phyloP scores from a whole-genome alignment of 257 asterid species.

The Mentha longifolia region DNA sequence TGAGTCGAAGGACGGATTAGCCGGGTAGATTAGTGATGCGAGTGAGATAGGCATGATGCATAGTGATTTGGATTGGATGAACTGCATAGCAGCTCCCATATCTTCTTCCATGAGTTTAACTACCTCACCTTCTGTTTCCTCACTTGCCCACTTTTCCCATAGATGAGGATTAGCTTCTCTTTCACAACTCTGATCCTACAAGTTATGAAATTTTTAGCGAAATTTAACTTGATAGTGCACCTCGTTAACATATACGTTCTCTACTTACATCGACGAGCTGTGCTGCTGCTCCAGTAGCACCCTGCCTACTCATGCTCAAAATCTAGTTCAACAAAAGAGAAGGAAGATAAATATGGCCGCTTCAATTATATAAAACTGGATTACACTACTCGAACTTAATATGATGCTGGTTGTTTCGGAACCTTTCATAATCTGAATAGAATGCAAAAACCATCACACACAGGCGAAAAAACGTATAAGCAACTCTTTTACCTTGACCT shows the following conservation, averaged over 20 bases:
- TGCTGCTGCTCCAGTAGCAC: constrained; percentile 92
- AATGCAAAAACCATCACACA: too few relatives aligned
- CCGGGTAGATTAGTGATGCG: constrained; percentile 79
- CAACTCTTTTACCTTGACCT: constrained; percentile 67
- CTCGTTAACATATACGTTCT: not conserved
- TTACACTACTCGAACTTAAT: too few relatives aligned
- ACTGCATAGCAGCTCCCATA: constrained; percentile 85
- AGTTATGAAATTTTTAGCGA: not conserved
- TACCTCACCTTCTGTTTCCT: constrained; percentile 75
- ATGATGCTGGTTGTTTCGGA: too few relatives aligned
- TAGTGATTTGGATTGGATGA: constrained; percentile 83
- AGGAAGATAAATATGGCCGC: not conserved
- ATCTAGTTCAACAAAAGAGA: constrained; percentile 38
- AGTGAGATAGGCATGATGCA: constrained; percentile 93
- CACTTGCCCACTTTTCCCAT: constrained; percentile 97
- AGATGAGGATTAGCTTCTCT: constrained; percentile 55
- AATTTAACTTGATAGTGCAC: not conserved
- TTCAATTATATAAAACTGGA: not conserved
- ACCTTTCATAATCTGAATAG: too few relatives aligned
- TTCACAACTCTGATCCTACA: constrained; percentile 60
- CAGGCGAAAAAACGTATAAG: too few relatives aligned
- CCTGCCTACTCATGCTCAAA: constrained; percentile 89
- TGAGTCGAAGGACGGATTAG: constrained; percentile 53
- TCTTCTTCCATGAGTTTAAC: constrained; percentile 89
- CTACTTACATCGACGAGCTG: constrained; percentile 81